Base-by-base conservation (phyloP, 2,329 filamentous ascomycete genomes). In the Hymenoscyphus salicellus region DNA sequence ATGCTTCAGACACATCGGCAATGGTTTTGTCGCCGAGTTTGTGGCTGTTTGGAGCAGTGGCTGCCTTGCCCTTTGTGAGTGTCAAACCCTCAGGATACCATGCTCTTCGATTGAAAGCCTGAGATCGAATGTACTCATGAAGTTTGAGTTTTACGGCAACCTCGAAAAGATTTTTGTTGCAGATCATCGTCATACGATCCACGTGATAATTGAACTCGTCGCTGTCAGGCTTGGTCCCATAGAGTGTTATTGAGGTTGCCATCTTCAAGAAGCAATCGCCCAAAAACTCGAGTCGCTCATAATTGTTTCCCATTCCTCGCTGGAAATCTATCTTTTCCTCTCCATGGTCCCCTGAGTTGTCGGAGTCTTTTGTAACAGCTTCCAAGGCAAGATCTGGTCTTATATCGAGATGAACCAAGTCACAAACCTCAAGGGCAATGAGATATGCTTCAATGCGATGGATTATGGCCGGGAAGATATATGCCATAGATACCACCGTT, bases 201-300 rank as follows among this genome's bases (percentile, higher is more conserved):
- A 96, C 91, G 73, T 99, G 95, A 71, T 91, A 95, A 63, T 91
- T 87, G 58, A 89, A 96, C 73, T 99, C 95, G 69, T 92, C 87
- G 66, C 90, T 86, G 58, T 90, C 85, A 0, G 92, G 92, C 23
- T 90, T 87, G 32, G 87, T 83, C 0, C 89, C 89, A 74, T 90
- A 98, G 0, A 96, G 81, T 0, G 93, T 88, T 61, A 99, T 93
- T 0, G 93, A 94, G 0, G 94, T 97, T 11, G 91, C 92, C 88
- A 97, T 94, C 78, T 99, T 99, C 65, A 99, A 82, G 72, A 97
- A 97, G 38, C 89, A 91, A 75, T 99, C 95, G 0, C 95, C 95
- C 1, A 98, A 82, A 65, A 97, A 96, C 73, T 99, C 95, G 0
- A 98, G 83, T 14, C 95, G 86, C 76, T 99, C 95, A 72, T 99